A percentile compares a stretch with the other conserved stretches of the same genome.
These are phyloP conservation scores for Trypanosoma mega DNA, from an alignment of 208 protist genomes.

Conservation along the genomic window DNA sequence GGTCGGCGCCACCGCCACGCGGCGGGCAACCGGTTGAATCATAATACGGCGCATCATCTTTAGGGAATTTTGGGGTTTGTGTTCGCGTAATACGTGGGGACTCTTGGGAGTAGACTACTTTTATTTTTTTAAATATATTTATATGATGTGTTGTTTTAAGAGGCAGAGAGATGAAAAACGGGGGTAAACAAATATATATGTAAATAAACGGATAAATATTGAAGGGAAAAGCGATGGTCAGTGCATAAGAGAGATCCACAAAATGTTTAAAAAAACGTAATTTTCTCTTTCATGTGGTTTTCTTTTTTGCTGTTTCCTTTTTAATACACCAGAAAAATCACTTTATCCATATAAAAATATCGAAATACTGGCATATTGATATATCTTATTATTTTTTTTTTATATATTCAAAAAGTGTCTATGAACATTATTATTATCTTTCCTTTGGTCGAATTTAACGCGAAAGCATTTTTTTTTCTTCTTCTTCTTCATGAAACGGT, in stretches of 20 bases:
- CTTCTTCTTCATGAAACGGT: too few relatives aligned
- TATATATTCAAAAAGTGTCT: not conserved
- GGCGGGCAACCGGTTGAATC: constrained; percentile 39
- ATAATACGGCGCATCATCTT: constrained; percentile 68
- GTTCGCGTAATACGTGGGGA: not conserved
- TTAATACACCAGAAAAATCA: constrained; percentile 9
- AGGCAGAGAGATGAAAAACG: too few relatives aligned
- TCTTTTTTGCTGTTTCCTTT: constrained; percentile 18
- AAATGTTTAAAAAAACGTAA: too few relatives aligned
- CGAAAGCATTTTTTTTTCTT: too few relatives aligned
- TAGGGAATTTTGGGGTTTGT: not conserved
- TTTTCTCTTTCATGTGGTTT: too few relatives aligned
- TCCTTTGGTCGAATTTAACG: too few relatives aligned
- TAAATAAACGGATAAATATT: too few relatives aligned
- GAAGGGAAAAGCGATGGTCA: too few relatives aligned
- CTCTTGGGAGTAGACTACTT: not conserved
- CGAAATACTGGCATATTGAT: constrained; percentile 13
- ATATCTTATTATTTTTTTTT: not conserved
- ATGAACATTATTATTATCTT: not conserved
- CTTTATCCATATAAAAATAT: constrained; percentile 3
- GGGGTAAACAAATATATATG: too few relatives aligned
- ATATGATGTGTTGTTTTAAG: too few relatives aligned
- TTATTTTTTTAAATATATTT: not conserved
- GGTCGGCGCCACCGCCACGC: constrained; percentile 24
- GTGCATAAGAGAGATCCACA: too few relatives aligned